A percentile compares a stretch with the other conserved stretches of the same genome.
Conservation (phyloP, 805 yeast species). For the Saccharomycopsis lassenensis region DNA sequence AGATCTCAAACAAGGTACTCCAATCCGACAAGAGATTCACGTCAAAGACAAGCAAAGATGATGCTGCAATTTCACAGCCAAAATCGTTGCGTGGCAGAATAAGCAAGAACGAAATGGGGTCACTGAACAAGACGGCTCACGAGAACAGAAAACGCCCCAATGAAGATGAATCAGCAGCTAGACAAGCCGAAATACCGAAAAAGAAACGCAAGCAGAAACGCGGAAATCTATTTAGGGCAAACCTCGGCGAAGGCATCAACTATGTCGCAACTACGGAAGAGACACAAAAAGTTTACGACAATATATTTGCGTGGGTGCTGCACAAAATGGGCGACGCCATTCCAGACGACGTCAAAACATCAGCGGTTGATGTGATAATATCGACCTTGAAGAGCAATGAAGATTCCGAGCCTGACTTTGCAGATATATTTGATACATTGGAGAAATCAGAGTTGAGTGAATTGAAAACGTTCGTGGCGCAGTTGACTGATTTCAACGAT, state of each 20-base stretch:
- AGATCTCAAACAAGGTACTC: slow-evolving; percentile 69
- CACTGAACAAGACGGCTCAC: too few relatives aligned
- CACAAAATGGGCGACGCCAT: slow-evolving; percentile 45
- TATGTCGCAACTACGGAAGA: slow-evolving; percentile 55
- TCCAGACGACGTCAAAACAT: slow-evolving; percentile 44
- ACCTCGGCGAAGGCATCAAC: slow-evolving; percentile 40
- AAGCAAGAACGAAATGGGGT: slow-evolving; percentile 62
- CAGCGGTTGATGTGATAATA: slow-evolving; percentile 59
- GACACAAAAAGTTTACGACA: slow-evolving; percentile 40
- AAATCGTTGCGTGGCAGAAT: slow-evolving; percentile 62
- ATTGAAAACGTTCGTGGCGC: slow-evolving; percentile 32
- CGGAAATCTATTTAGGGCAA: slow-evolving; percentile 10
- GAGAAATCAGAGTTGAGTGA: slow-evolving; percentile 16
- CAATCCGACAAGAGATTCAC: slow-evolving; percentile 44
- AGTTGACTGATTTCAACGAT: slow-evolving; percentile 39
- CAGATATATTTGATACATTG: slow-evolving; percentile 23
- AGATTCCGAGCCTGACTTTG: slow-evolving; percentile 30
- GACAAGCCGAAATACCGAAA: slow-evolving; percentile 9
- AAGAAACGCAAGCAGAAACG: slow-evolving; percentile 11
- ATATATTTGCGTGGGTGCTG: slow-evolving; percentile 16
- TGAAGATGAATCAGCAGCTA: slow-evolving; percentile 17
- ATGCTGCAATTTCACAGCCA: slow-evolving; percentile 52
- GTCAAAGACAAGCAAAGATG: slow-evolving; percentile 32
- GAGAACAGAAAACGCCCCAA: slow-evolving; percentile 19
- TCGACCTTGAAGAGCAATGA: slow-evolving; percentile 46